Evolutionary conservation across 2,329 filamentous ascomycete species (phyloP), one percentile per base, ranked within the genome.

Genomic region (Pestalotiopsis sp.): DNA sequence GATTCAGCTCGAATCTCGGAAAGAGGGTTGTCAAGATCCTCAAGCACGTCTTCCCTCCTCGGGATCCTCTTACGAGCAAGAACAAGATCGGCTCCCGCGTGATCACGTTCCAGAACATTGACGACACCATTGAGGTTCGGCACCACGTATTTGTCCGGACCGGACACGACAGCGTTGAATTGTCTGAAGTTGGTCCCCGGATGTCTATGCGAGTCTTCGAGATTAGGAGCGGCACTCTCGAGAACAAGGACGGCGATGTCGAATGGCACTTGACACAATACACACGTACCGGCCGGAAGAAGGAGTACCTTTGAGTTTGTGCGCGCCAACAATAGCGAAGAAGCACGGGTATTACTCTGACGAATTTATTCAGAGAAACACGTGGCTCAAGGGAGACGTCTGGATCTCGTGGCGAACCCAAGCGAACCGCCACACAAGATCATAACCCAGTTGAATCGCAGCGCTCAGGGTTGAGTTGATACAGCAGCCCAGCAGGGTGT

Each of bases 141-240:
- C 94, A 97, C 78, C 92, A 94, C 78, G 94, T 99, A 2, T 99
- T 98, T 77, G 95, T 99, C 20, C 91, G 93, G 78, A 98, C 96
- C 0, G 92, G 93, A 0, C 96, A 95, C 76, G 91, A 97, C 76
- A 93, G 91, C 68, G 93, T 98, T 2, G 94, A 97, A 79, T 81
- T 97, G 73, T 91, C 92, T 14, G 94, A 97, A 78, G 94, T 97
- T 64, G 94, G 95, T 0, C 96, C 96, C 1, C 87, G 96, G 67
- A 97, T 98, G 93, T 97, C 94, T n/a, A 96, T 98, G 94, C 87
- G 94, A 72, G 84, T 94, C 65, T 99, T 98, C 77, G 94, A 98
- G 82, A 97, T 99, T 70, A 87, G 94, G 60, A 91, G 91, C 65
- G 95, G 96, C 17, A 97, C 95, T 3, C 83, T 98, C 69, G 96